Evolutionary conservation across 495 filamentous ascomycete species (phyloP).

Genomic region (Pseudevernia furfuracea): DNA sequence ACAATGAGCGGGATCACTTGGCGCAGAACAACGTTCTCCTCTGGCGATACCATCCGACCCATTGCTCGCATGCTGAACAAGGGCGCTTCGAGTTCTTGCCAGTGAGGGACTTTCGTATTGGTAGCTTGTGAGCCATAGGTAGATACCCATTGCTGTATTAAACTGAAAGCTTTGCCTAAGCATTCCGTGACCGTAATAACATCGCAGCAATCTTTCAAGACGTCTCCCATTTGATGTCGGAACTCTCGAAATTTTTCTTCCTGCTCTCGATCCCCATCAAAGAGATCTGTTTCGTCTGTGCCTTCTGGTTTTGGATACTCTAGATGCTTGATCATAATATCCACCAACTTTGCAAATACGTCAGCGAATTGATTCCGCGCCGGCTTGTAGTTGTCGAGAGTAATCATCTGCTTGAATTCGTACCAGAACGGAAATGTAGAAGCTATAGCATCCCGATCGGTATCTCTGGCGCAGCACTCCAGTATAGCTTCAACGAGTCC

Average conservation of each 20-base stretch:
- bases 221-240: conserved; percentile 93
- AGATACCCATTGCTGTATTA: conserved; percentile 80
- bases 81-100: conserved; percentile 92
- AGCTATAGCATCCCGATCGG: conserved; percentile 79
- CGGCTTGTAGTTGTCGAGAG: conserved; percentile 78
- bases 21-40: conserved; percentile 76
- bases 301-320: conserved; percentile 75
- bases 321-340: conserved; percentile 87
- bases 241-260: conserved; percentile 98
- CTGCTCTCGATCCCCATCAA: conserved; percentile 89
- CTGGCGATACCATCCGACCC: conserved; percentile 89
- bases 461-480: conserved; percentile 80
- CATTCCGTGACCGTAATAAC: conserved; percentile 90
- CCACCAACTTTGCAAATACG: conserved; percentile 78
- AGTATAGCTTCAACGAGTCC: conserved; percentile 83
- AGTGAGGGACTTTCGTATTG: conserved; percentile 73
- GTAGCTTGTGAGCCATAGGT: conserved; percentile 69
- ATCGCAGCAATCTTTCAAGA: conserved; percentile 93
- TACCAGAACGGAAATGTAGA: conserved; percentile 98
- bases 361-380: conserved; percentile 66
- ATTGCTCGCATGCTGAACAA: conserved; percentile 93
- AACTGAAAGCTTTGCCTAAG: conserved; percentile 72
- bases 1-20: conserved; percentile 88
- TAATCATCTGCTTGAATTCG: conserved; percentile 93
- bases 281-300: conserved; percentile 70